Evolutionary conservation across 2,329 filamentous ascomycete genomes (phyloP), one percentile per base, ranked within the genome.

Genomic region (Xylariaceae sp.): DNA sequence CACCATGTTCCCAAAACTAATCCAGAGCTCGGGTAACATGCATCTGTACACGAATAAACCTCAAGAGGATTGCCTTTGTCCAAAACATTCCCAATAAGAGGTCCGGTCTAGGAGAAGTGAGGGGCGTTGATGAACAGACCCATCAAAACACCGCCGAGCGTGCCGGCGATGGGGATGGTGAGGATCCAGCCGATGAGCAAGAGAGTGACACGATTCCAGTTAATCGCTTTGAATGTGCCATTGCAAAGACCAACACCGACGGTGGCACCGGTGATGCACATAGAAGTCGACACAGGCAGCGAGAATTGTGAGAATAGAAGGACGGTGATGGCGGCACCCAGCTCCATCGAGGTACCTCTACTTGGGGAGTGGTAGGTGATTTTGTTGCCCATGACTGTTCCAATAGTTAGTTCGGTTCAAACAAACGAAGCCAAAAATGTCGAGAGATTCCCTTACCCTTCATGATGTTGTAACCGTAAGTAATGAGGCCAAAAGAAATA

Each of bases 391-490:
- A 91, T 91, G 72, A 70, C 62, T 65, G 18, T 57, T 35, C 33
- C 39, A 21, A 8, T 11, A n/a, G 50, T 65, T 55, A 67, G 59
- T 57, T 60, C 40, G 30, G 30, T 26, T 48, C 61, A 26, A 26
- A 40, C 3, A 23, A 33, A 2, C 11, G 39, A 10, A 8, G 13
- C 3, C n/a, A 11, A 20, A 4, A 21, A n/a, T 43, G 23, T 2
- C 15, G 3, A 16, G 27, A 5, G 7, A 29, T 3, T n/a, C 9
- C 60, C 79, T 71, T 73, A 84, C 82, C 84, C 76, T 89, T 90
- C 87, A 91, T 91, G 74, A 91, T 91, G 77, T 91, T 91, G 77
- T 91, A 91, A 8, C 88, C 88, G 64, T 91, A 91, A 11, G 87
- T 91, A 67, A 86, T 77, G 52, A 91, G 78, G 62, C 88, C 88